A percentile compares a stretch with the other conserved stretches of the same genome.
These are phyloP conservation scores for Salix exigua DNA, from an alignment of 345 rosid species.

Conservation along the genomic window DNA sequence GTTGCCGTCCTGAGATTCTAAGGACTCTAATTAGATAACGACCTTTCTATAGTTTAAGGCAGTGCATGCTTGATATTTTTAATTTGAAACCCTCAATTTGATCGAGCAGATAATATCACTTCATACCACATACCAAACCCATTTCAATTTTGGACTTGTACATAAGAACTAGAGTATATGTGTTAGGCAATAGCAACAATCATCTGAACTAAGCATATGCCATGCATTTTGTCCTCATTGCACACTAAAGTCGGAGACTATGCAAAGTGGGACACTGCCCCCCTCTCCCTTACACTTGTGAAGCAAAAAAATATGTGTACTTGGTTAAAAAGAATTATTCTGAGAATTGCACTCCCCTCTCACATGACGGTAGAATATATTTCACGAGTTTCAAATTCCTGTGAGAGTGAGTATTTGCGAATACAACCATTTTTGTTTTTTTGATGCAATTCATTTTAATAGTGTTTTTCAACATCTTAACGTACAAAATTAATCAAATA, in stretches of 20 bases:
- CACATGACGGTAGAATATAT: too few species aligned
- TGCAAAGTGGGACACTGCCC: too few species aligned
- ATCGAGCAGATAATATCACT: slow-evolving; percentile 10
- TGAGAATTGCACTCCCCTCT: too few species aligned
- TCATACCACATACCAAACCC: slow-evolving; percentile 32
- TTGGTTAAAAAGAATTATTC: too few species aligned
- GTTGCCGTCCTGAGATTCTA: slow-evolving; percentile 55
- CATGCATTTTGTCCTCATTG: slow-evolving; percentile 7
- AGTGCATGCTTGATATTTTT: background rate
- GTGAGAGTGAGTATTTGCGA: too few species aligned
- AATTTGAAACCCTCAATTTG: background rate
- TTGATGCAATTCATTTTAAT: too few species aligned
- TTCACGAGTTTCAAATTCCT: too few species aligned
- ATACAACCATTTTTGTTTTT: too few species aligned
- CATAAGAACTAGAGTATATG: background rate
- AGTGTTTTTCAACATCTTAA: too few species aligned
- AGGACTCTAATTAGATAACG: slow-evolving; percentile 22
- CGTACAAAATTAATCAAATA: too few species aligned
- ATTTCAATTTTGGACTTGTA: slow-evolving; percentile 21
- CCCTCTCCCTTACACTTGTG: too few species aligned
- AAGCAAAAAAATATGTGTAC: too few species aligned
- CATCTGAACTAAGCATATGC: background rate
- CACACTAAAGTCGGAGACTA: background rate
- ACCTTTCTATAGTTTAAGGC: slow-evolving; percentile 1
- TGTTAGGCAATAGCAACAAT: background rate